These are phyloP conservation scores for Beauveria australis DNA, from an alignment of 2,329 filamentous ascomycete species.

Conservation along the genomic window DNA sequence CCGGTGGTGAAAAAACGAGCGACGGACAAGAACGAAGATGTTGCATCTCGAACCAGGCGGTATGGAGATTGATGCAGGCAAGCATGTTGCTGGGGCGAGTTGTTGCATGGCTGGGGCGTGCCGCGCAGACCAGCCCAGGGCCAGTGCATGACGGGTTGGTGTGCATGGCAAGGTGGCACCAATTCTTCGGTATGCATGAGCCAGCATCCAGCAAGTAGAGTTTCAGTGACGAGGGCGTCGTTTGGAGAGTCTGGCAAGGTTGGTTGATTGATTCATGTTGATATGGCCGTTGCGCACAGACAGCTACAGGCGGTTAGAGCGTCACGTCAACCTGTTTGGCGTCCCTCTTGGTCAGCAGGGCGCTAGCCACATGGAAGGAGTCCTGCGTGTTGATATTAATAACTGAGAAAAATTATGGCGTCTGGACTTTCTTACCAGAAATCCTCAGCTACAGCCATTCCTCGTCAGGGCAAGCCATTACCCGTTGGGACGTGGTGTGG, in stretches of 20 bases:
- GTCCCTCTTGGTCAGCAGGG: neutral
- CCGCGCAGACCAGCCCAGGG: neutral
- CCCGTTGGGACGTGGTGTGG: neutral
- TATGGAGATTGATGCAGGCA: neutral
- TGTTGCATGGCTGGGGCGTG: neutral
- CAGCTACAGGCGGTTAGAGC: neutral
- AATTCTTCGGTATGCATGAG: no score
- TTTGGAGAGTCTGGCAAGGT: neutral
- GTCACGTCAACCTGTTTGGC: neutral
- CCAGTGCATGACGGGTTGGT: neutral
- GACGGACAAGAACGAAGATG: neutral
- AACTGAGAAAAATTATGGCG: neutral
- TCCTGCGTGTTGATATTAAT: neutral
- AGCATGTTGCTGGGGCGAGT: neutral
- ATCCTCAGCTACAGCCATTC: neutral
- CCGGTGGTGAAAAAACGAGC: neutral
- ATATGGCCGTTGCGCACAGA: neutral
- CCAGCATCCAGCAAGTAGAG: no score
- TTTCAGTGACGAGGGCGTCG: neutral
- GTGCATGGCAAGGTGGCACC: neutral
- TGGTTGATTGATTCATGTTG: neutral
- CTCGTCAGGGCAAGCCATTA: neutral
- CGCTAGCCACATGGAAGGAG: neutral
- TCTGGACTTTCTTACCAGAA: no score
- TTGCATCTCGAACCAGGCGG: neutral